Evolutionary conservation across 1,284 basidiomycete genomes (phyloP), one percentile per base, ranked within the genome.

Genomic region (Tilletia horrida): DNA sequence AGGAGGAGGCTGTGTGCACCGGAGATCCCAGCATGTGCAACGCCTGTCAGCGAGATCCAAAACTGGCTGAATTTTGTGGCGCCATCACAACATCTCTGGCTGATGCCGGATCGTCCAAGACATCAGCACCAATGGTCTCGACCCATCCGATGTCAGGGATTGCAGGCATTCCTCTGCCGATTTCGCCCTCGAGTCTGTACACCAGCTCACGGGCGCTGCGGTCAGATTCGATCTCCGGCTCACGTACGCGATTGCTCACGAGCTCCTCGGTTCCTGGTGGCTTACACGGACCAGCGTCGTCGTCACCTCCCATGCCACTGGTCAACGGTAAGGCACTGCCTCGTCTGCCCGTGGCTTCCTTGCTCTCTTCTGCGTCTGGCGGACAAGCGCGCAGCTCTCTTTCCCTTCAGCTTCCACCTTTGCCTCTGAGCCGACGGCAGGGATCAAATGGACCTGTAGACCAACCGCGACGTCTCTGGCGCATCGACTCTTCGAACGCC

Each of bases 41-140:
- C 25, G 74, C 74, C 14, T 76, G 74, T 52, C 71, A 71, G 1
- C 65, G 71, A 42, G 74, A 76, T 47, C 74, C 74, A 6, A 72
- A 65, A 23, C 70, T 76, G 0, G 74, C 74, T 14, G 74, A 71
- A 2, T 76, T 76, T 67, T 76, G 74, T 42, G 73, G 72, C 44
- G 72, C 74, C 1, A 67, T 76, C 29, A 69, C 71, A 3, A 31
- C 55, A 14, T 59, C 55, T 16, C 23, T 59, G 27, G 55, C 35
- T 21, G 55, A 35, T 29, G 25, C 14, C 11, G 55, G 55, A 2
- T 14, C 29, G 13, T 13, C 8, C 14, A 9, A 25, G 55, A 9
- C 29, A 7, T 35, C 55, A 13, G 27, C 29, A n/a, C n/a, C 21
- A 16, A 11, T n/a, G n/a, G 52, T 29, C n/a, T n/a, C n/a, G n/a